These are phyloP conservation scores for Lignosus rhinocerotis DNA, from an alignment of 1,284 basidiomycete genomes.

Conservation along the genomic window DNA sequence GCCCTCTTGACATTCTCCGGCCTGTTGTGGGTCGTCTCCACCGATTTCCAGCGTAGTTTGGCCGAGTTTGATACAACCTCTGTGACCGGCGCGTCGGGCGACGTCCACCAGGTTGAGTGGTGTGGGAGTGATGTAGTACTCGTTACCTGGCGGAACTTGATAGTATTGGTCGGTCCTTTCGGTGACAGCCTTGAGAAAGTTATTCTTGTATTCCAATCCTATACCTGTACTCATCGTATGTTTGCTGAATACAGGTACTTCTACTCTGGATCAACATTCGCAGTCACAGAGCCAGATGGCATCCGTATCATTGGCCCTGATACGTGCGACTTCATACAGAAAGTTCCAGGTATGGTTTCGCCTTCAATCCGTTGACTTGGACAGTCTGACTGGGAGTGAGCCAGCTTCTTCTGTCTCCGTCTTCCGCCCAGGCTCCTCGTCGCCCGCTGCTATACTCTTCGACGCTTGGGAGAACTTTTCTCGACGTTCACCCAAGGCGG, in stretches of 20 bases:
- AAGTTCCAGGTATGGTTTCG: slow-evolving; percentile 73
- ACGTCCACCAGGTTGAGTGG: slow-evolving; percentile 82
- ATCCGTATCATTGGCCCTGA: slow-evolving; percentile 81
- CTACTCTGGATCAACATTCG: slow-evolving; percentile 76
- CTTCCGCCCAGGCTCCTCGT: slow-evolving; percentile 90
- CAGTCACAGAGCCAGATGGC: slow-evolving; percentile 87
- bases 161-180: slow-evolving; percentile 88
- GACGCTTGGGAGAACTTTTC: slow-evolving; percentile 92
- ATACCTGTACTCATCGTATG: background rate
- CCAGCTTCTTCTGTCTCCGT: slow-evolving; percentile 77
- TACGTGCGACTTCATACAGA: slow-evolving; percentile 88
- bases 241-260: slow-evolving; percentile 56
- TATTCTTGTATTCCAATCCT: background rate
- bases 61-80: slow-evolving; percentile 79
- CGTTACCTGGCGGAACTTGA: slow-evolving; percentile 80
- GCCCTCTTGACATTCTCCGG: slow-evolving; percentile 79
- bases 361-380: background rate
- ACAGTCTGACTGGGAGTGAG: slow-evolving; percentile 3
- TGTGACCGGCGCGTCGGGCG: slow-evolving; percentile 51
- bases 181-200: slow-evolving; percentile 85
- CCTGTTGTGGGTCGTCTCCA: slow-evolving; percentile 88
- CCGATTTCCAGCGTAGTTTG: slow-evolving; percentile 88
- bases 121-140: slow-evolving; percentile 96
- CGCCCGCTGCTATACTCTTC: slow-evolving; percentile 88
- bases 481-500: slow-evolving; percentile 83